A percentile compares a stretch with the other conserved stretches of the same genome.
These are phyloP conservation scores for Pyrenopolyporus hunteri DNA, from an alignment of 495 filamentous ascomycete species.

Conservation along the genomic window DNA sequence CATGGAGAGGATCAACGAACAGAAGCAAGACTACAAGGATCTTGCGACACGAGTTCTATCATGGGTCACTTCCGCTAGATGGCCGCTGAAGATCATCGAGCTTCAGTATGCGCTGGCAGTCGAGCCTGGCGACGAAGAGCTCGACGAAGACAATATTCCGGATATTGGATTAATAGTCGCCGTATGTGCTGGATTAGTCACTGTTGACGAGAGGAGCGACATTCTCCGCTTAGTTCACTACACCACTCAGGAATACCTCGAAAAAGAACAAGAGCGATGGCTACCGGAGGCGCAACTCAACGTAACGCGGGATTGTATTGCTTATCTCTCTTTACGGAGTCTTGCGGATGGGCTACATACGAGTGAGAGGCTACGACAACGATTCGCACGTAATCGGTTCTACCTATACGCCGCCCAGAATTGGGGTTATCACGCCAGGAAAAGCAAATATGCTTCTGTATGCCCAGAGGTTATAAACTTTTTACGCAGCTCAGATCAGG, in stretches of 20 bases:
- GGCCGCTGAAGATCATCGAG: constrained; percentile 51
- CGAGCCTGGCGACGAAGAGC: constrained; percentile 27
- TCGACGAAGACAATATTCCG: constrained; percentile 51
- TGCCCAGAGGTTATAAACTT: no score
- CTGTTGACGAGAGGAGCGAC: constrained; percentile 51
- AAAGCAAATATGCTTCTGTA: no score
- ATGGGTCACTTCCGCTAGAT: constrained; percentile 54
- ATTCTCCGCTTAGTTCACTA: constrained; percentile 62
- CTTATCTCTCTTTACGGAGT: no score
- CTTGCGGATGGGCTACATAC: no score
- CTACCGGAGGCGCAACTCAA: no score
- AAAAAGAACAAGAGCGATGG: no score
- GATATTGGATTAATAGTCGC: constrained; percentile 50
- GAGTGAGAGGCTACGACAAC: no score
- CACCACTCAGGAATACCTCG: constrained; percentile 52
- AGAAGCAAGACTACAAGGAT: constrained; percentile 35
- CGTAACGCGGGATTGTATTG: no score
- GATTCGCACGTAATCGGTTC: no score
- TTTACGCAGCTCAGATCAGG: no score
- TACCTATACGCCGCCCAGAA: no score
- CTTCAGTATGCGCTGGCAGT: constrained; percentile 58
- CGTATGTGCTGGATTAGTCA: constrained; percentile 61
- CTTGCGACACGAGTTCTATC: constrained; percentile 48
- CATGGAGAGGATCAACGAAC: constrained; percentile 53
- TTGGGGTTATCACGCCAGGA: no score